These are phyloP conservation scores for Botryosphaeria dothidea DNA, from an alignment of 2,329 filamentous ascomycete species.

Conservation along the genomic window DNA sequence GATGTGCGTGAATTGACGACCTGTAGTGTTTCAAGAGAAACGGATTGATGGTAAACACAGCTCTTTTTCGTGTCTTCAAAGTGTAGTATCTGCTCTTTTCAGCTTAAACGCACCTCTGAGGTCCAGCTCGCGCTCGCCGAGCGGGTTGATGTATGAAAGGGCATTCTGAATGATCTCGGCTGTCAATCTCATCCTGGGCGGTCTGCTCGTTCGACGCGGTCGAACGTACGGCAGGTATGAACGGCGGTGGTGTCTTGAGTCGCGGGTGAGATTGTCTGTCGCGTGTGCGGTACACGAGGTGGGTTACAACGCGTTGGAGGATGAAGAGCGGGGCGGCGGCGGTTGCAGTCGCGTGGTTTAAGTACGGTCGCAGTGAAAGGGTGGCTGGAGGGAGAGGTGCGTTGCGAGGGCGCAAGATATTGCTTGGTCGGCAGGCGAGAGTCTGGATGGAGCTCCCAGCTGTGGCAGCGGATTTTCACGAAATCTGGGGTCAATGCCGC, in stretches of 20 bases:
- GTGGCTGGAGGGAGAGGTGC: too few relatives aligned
- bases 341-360: too few relatives aligned
- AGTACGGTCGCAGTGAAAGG: too few relatives aligned
- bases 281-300: not conserved
- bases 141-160: conserved; percentile 96
- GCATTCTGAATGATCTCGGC: conserved; percentile 92
- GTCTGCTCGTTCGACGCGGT: not conserved
- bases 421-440: not conserved
- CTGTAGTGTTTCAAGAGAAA: conserved; percentile 59
- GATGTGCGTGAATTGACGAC: conserved; percentile 95
- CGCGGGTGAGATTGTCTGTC: not conserved
- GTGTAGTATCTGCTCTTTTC: conserved; percentile 98
- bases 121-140: conserved; percentile 98
- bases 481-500: conserved; percentile 11
- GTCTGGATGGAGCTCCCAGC: not conserved
- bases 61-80: conserved; percentile 54
- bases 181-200: conserved; percentile 58
- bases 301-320: too few relatives aligned
- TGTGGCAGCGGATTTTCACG: conserved; percentile 1
- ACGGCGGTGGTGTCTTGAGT: not conserved
- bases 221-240: not conserved
- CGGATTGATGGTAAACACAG: conserved; percentile 73
- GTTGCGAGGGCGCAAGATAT: not conserved
- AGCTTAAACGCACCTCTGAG: conserved; percentile 84
- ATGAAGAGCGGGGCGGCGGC: too few relatives aligned